phyloP scores from a whole-genome alignment of 371 early-diverging fungal species.

The Apophysomyces trapeziformis region DNA sequence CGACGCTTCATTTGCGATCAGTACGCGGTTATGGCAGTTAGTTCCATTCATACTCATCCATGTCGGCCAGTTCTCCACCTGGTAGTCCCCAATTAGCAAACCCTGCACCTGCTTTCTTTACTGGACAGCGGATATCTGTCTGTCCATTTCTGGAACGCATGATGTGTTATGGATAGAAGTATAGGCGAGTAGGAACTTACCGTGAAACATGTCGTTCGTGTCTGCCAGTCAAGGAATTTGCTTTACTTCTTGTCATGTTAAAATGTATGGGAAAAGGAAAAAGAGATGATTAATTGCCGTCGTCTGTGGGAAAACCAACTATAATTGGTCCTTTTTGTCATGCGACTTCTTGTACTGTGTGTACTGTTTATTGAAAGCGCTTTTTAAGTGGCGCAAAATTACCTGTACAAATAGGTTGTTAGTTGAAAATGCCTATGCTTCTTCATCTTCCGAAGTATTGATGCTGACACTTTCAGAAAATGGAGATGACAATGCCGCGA shows the following conservation, averaged over 20 bases:
- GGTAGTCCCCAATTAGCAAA: conserved; percentile 21
- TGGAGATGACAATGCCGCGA: no score
- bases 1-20: conserved; percentile 6
- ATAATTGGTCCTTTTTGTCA: conserved; percentile 1
- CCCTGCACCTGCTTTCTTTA: conserved; percentile 21
- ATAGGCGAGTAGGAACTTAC: not conserved
- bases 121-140: conserved; percentile 16
- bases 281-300: not conserved
- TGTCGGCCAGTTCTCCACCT: conserved; percentile 16
- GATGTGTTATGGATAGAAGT: not conserved
- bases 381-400: no score
- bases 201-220: conserved; percentile 6
- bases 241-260: conserved; percentile 8
- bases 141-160: conserved; percentile 11
- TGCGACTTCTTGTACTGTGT: conserved; percentile 3
- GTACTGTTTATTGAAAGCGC: no score
- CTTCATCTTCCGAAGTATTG: no score
- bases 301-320: conserved; percentile 1
- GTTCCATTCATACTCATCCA: conserved; percentile 17
- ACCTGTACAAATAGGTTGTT: not conserved
- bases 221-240: not conserved
- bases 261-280: not conserved
- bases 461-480: no score
- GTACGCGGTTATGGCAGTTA: not conserved
- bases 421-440: not conserved